phyloP scores from a whole-genome alignment of 2,329 filamentous ascomycete genomes.

The Colletotrichum tropicale region DNA sequence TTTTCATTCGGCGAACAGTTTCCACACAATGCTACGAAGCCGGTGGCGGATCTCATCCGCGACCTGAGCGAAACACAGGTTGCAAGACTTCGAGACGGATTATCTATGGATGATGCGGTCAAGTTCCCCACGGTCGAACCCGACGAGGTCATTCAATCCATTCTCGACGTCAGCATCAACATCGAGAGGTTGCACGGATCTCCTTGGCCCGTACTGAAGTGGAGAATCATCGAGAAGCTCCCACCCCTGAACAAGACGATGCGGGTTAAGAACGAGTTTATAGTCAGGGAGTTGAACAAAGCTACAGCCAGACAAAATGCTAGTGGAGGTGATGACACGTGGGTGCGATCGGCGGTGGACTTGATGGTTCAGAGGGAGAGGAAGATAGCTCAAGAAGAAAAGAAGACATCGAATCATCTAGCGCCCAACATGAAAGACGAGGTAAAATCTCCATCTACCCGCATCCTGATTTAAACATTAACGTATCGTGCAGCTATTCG shows the following conservation, averaged over 20 bases:
- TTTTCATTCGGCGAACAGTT: conserved; percentile 28
- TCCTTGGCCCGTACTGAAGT: background rate
- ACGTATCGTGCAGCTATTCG: conserved; percentile 22
- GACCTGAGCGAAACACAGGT: background rate
- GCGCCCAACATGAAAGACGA: conserved; percentile 7
- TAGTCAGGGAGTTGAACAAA: background rate
- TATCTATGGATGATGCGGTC: background rate
- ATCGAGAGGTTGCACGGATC: background rate
- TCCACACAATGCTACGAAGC: background rate
- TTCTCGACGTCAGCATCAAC: background rate
- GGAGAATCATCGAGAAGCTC: background rate
- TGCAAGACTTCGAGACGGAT: background rate
- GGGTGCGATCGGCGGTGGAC: conserved; percentile 12
- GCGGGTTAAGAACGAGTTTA: background rate
- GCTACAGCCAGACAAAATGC: background rate
- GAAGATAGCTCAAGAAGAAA: conserved; percentile 2
- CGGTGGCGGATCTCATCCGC: background rate
- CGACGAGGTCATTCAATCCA: background rate
- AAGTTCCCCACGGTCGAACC: background rate
- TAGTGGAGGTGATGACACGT: background rate
- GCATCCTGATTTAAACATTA: background rate
- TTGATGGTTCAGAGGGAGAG: conserved; percentile 14
- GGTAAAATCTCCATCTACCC: background rate
- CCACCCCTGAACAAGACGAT: background rate
- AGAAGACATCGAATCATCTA: background rate